These are phyloP conservation scores for Malassezia dermatis DNA, from an alignment of 1,284 basidiomycete species.

Conservation along the genomic window DNA sequence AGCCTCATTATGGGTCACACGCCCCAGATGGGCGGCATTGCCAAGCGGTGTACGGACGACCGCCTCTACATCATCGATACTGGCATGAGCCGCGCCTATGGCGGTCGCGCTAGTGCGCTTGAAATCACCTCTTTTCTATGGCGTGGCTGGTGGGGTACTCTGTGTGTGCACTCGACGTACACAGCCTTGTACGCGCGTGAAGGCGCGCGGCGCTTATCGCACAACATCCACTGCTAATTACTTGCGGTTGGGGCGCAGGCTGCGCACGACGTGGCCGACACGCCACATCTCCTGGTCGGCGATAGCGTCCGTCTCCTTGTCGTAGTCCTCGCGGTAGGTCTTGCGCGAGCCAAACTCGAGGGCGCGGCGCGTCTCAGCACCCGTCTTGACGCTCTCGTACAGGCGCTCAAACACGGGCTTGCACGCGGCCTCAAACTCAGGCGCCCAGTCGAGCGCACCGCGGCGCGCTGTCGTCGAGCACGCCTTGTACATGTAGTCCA, in stretches of 20 bases:
- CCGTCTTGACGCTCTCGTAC: constrained; percentile 86
- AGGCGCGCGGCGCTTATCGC: not conserved
- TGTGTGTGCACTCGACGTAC: not conserved
- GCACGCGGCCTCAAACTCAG: constrained; percentile 87
- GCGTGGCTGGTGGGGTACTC: not conserved
- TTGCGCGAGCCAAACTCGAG: constrained; percentile 87
- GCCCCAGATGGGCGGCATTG: constrained; percentile 37
- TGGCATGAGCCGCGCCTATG: constrained; percentile 39
- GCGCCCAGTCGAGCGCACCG: constrained; percentile 98
- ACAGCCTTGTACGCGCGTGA: not conserved
- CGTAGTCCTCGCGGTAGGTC: constrained; percentile 88
- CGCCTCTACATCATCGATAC: constrained; percentile 41
- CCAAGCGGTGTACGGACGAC: constrained; percentile 24
- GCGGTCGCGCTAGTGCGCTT: constrained; percentile 38
- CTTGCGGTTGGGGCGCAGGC: constrained; percentile 36
- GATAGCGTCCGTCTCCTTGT: constrained; percentile 87
- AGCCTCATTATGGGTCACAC: constrained; percentile 42
- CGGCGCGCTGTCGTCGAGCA: constrained; percentile 98
- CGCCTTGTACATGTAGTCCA: constrained; percentile 95
- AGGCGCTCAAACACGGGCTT: constrained; percentile 84
- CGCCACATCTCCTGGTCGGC: constrained; percentile 90
- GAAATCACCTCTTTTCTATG: not conserved
- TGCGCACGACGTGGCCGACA: constrained; percentile 42
- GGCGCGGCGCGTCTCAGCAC: constrained; percentile 90
- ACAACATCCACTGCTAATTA: not conserved